Conservation (phyloP, 2,329 filamentous ascomycete species). For the Plectosphaerella sp. region DNA sequence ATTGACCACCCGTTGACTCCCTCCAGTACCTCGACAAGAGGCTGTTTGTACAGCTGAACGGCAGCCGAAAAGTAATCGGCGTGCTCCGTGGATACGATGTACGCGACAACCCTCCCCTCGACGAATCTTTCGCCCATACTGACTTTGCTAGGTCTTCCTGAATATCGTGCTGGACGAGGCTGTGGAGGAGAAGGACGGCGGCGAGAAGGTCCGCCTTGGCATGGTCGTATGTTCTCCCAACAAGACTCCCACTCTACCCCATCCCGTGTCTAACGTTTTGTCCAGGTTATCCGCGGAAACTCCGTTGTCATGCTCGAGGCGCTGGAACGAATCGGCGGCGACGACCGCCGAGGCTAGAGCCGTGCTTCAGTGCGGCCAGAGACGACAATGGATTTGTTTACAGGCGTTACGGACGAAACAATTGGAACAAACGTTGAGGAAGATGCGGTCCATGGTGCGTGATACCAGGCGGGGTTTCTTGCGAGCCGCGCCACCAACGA, state of each 20-base stretch:
- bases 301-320: conserved; percentile 98
- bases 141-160: conserved; percentile 72
- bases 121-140: background rate
- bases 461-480: conserved; percentile 17
- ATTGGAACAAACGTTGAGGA: background rate
- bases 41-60: conserved; percentile 95
- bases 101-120: conserved; percentile 25
- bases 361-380: background rate
- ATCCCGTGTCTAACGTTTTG: conserved; percentile 17
- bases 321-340: conserved; percentile 62
- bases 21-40: conserved; percentile 96
- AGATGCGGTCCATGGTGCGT: background rate
- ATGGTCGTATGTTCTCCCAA: conserved; percentile 69
- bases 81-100: conserved; percentile 96
- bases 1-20: conserved; percentile 1
- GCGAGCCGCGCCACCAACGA: conserved; percentile 6
- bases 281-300: conserved; percentile 88
- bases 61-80: conserved; percentile 94
- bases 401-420: conserved; percentile 2
- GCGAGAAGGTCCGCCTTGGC: conserved; percentile 84
- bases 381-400: background rate
- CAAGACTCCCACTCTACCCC: background rate
- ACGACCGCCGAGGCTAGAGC: conserved; percentile 35
- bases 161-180: conserved; percentile 98
- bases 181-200: conserved; percentile 87